Evolutionary conservation across 208 protist species (phyloP), one percentile per base, ranked within the genome.

Genomic region (Wallacemonas rigidus): DNA sequence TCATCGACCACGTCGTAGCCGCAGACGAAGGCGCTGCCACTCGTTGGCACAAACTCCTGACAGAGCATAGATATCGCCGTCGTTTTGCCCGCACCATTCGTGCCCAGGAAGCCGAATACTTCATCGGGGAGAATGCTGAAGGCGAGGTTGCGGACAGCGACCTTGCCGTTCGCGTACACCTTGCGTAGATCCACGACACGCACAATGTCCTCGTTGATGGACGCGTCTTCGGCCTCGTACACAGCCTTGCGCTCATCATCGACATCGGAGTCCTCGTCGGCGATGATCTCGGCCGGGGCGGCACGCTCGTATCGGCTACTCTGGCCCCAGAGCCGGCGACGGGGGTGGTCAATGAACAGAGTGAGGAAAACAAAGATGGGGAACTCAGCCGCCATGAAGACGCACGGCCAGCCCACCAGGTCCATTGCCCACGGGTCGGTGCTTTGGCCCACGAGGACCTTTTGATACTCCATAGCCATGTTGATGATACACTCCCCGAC

Each of bases 81-180:
- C 12, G 86, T 91, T 71, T 93, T 93, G 17, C 86, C 86, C 2
- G 86, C 86, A 3, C 88, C 88, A 71, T 93, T 93, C 2, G 78
- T 81, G n/a, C 88, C 88, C 55, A 93, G 80, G 39, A 93, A 82
- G 12, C 78, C 86, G 71, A 93, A 91, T 43, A 86, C 73, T 62
- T 90, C 86, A 26, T 80, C 80, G 9, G 76, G 73, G 15, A 71
- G 50, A 6, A 91, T 81, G 41, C 80, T 78, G 62, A 91, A 88
- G n/a, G 72, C 78, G 6, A 91, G 43, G 67, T 88, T 81, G 12
- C 77, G 72, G 15, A 91, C 86, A 8, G 69, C 44, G 44, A 67
- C 35, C 55, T 82, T 77, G 47, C 69, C 69, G 53, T 69, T 76
- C 15, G 6, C 35, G 75, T 80, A 80, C 55, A 67, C 60, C 76